phyloP scores from a whole-genome alignment of 1,284 basidiomycete species.

The Heliocybe sulcata region DNA sequence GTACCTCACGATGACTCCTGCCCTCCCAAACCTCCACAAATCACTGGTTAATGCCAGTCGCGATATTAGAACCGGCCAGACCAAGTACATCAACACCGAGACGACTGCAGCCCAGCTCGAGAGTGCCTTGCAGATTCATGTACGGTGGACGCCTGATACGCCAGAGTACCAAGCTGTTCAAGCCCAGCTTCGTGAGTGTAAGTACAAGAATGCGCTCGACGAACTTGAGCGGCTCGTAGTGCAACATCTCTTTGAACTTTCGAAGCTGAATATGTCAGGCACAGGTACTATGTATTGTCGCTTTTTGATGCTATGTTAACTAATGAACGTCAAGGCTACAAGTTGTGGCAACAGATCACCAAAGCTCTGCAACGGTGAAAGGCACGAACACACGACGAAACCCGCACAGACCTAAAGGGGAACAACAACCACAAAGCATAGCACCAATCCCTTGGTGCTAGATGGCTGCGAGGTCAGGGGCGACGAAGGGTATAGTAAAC shows the following conservation, averaged over 20 bases:
- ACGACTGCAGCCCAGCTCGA: constrained; percentile 5
- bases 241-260: constrained; percentile 16
- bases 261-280: constrained; percentile 14
- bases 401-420: no score
- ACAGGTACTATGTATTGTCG: constrained; percentile 12
- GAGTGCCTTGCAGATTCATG: constrained; percentile 2
- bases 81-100: constrained; percentile 1
- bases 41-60: background rate
- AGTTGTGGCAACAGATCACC: constrained; percentile 16
- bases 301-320: background rate
- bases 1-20: background rate
- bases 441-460: no score
- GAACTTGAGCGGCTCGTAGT: constrained; percentile 17
- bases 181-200: constrained; percentile 1
- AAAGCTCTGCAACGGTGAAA: no score
- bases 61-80: background rate
- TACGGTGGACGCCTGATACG: constrained; percentile 8
- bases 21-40: background rate
- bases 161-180: constrained; percentile 6
- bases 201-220: constrained; percentile 13
- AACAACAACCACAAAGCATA: no score
- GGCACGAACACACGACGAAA: no score
- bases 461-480: no score
- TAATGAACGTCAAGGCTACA: constrained; percentile 14
- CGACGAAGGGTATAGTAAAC: no score